Conservation (phyloP, 1,139 yeast species). For the Debaryomyces fabryi region DNA sequence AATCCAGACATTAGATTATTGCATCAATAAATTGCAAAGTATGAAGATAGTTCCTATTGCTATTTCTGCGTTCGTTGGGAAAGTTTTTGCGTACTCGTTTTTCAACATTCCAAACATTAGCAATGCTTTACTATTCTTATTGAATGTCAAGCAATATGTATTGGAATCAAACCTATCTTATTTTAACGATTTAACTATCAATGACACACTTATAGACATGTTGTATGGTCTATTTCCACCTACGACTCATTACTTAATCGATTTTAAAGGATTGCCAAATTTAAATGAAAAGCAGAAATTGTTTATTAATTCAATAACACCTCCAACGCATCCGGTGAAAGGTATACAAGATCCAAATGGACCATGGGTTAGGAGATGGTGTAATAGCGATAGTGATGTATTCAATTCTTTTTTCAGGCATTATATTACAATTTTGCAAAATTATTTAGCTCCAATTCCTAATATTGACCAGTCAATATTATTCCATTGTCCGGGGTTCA, state of each 20-base stretch:
- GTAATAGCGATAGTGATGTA: constrained; percentile 59
- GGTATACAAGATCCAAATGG: constrained; percentile 66
- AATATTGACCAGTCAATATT: constrained; percentile 13
- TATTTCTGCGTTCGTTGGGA: constrained; percentile 76
- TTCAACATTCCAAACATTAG: constrained; percentile 65
- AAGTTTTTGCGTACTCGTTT: constrained; percentile 70
- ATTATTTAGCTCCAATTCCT: constrained; percentile 9
- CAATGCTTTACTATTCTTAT: constrained; percentile 58
- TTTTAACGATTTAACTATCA: neutral
- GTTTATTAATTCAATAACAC: constrained; percentile 42
- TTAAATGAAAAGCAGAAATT: constrained; percentile 27
- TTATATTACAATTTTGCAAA: constrained; percentile 37
- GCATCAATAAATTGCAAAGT: constrained; percentile 52
- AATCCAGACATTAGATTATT: constrained; percentile 57
- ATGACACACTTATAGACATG: constrained; percentile 7
- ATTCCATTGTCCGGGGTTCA: constrained; percentile 38
- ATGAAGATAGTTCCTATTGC: constrained; percentile 60
- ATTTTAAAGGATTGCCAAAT: constrained; percentile 34
- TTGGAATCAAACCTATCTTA: constrained; percentile 21
- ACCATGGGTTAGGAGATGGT: constrained; percentile 64
- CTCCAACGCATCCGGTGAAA: constrained; percentile 56
- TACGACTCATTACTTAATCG: constrained; percentile 41
- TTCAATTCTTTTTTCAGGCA: constrained; percentile 79
- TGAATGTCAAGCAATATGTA: constrained; percentile 55
- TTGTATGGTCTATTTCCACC: constrained; percentile 34